phyloP scores from a whole-genome alignment of 495 filamentous ascomycete species.

The Cercophora scortea region DNA sequence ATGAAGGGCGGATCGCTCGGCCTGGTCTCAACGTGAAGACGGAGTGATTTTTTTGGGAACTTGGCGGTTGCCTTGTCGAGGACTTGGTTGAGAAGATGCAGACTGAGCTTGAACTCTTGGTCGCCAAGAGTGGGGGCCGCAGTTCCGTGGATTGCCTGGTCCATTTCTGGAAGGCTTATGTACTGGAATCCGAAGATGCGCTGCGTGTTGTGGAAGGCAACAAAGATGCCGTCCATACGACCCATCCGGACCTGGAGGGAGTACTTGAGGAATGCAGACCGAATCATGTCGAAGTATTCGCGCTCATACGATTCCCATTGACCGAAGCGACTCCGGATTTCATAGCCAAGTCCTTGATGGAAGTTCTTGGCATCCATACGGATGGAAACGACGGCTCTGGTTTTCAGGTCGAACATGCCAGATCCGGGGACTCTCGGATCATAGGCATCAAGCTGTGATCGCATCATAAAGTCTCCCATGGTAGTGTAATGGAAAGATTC shows the following conservation, averaged over 20 bases:
- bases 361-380: constrained; percentile 73
- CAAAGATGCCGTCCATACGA: constrained; percentile 97
- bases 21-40: constrained; percentile 81
- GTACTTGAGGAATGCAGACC: constrained; percentile 92
- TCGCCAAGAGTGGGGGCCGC: constrained; percentile 60
- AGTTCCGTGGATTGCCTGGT: constrained; percentile 71
- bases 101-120: constrained; percentile 74
- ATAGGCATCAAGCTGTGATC: constrained; percentile 90
- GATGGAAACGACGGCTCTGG: constrained; percentile 80
- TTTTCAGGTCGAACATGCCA: constrained; percentile 97
- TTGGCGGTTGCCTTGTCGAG: constrained; percentile 64
- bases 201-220: constrained; percentile 93
- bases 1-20: constrained; percentile 55
- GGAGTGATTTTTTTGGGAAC: constrained; percentile 68
- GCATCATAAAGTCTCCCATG: constrained; percentile 84
- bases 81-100: constrained; percentile 68
- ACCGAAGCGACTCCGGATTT: constrained; percentile 68
- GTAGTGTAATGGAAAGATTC: constrained; percentile 87
- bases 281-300: constrained; percentile 95
- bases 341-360: constrained; percentile 74
- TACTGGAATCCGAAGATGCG: constrained; percentile 99
- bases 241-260: constrained; percentile 93
- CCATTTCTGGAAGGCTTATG: constrained; percentile 78
- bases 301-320: constrained; percentile 86
- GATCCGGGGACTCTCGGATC: constrained; percentile 81